Conservation (phyloP, 331 rosid species). For the Quercus tomentella region DNA sequence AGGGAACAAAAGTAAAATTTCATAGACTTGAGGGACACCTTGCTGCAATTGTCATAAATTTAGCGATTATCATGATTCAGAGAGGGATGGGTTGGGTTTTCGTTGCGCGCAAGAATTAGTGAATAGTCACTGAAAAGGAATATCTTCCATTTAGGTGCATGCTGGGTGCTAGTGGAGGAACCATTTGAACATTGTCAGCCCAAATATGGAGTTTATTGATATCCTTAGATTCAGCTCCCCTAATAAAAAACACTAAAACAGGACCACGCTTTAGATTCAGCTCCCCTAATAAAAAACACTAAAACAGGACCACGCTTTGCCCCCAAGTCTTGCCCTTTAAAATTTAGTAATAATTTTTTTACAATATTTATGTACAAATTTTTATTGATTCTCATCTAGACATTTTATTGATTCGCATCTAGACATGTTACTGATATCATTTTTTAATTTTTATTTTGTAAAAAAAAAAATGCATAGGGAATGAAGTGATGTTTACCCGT, state of each 20-base stretch:
- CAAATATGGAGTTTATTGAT: conserved; percentile 39
- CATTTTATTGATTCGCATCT: no score
- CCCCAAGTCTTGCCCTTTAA: background rate
- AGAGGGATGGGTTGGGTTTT: conserved; percentile 36
- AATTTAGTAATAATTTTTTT: background rate
- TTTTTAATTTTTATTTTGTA: no score
- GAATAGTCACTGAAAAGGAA: conserved; percentile 38
- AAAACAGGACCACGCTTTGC: background rate
- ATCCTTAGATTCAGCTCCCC: background rate
- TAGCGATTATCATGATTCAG: conserved; percentile 33
- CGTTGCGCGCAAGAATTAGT: conserved; percentile 34
- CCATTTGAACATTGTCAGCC: conserved; percentile 55
- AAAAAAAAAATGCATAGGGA: no score
- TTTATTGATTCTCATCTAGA: no score
- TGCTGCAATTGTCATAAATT: conserved; percentile 41
- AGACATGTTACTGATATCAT: no score
- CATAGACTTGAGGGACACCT: conserved; percentile 22
- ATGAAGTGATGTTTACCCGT: no score
- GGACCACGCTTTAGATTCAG: background rate
- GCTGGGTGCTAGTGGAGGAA: conserved; percentile 42
- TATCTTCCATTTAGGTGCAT: conserved; percentile 48
- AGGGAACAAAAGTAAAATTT: conserved; percentile 1
- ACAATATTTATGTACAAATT: no score
- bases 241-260: no score
- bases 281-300: background rate